These are phyloP conservation scores for Penstemon newberryi DNA, from an alignment of 257 asterid genomes.

Conservation along the genomic window DNA sequence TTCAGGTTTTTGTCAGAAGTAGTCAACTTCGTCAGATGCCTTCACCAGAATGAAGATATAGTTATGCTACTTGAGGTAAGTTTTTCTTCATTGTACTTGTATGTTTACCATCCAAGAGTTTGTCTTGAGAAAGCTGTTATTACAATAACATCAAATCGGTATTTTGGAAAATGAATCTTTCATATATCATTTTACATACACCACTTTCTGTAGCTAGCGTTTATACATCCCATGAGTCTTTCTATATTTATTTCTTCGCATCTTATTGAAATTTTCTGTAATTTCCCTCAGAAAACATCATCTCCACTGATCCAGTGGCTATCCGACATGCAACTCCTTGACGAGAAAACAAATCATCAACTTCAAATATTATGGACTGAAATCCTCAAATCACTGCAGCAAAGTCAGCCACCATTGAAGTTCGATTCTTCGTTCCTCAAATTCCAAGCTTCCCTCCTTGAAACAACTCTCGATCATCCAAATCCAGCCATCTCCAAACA, in stretches of 20 bases:
- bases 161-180: not conserved
- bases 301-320: slow-evolving; percentile 67
- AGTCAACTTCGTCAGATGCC: slow-evolving; percentile 48
- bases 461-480: slow-evolving; percentile 62
- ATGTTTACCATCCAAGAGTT: slow-evolving; percentile 7
- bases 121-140: slow-evolving; percentile 3
- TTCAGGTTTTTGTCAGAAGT: slow-evolving; percentile 61
- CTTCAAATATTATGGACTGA: slow-evolving; percentile 56
- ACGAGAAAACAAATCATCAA: slow-evolving; percentile 36
- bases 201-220: not conserved
- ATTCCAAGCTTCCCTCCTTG: slow-evolving; percentile 59
- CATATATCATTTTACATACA: not conserved
- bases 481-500: slow-evolving; percentile 55
- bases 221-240: not conserved
- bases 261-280: slow-evolving; percentile 1
- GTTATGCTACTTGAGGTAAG: slow-evolving; percentile 51
- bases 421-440: slow-evolving; percentile 61
- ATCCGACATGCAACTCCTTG: slow-evolving; percentile 48
- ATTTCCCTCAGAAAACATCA: slow-evolving; percentile 45
- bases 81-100: slow-evolving; percentile 24
- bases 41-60: slow-evolving; percentile 53
- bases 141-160: not conserved
- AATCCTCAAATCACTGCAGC: slow-evolving; percentile 53
- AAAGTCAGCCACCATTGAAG: slow-evolving; percentile 46
- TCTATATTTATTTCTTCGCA: not conserved